phyloP scores from a whole-genome alignment of 257 asterid genomes.

The Solanum bukasovii region DNA sequence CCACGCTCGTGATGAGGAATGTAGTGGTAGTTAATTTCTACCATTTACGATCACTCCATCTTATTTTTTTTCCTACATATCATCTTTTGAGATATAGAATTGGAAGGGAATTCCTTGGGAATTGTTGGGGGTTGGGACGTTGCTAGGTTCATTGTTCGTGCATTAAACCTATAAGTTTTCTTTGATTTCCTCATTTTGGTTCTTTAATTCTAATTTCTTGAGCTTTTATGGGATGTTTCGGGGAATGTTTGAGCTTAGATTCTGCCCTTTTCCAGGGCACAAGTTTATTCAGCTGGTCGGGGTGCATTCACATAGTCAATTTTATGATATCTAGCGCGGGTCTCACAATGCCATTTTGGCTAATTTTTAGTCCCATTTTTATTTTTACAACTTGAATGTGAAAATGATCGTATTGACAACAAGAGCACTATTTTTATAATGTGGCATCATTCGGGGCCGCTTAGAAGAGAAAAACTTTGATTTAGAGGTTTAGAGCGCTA shows the following conservation, averaged over 20 bases:
- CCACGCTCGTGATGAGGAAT: no score
- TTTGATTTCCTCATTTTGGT: background rate
- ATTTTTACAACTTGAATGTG: background rate
- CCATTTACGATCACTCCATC: no score
- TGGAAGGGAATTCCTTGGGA: no score
- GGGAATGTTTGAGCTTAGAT: background rate
- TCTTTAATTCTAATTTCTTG: background rate
- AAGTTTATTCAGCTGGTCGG: background rate
- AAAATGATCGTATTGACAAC: background rate
- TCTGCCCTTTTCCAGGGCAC: background rate
- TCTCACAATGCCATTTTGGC: background rate
- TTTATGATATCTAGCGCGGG: background rate
- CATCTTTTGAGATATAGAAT: no score
- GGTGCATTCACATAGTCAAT: background rate
- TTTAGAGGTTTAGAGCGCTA: background rate
- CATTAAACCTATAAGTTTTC: background rate
- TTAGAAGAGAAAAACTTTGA: no score
- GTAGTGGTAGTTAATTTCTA: no score
- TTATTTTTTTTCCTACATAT: no score
- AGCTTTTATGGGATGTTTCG: no score
- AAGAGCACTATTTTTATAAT: background rate
- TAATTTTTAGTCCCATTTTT: background rate
- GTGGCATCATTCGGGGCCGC: background rate
- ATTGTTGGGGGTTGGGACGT: background rate
- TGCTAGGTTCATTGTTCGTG: background rate